A percentile compares a stretch with the other conserved stretches of the same genome.
These are phyloP conservation scores for Echites panduratus DNA, from an alignment of 257 asterid genomes.

Conservation along the genomic window DNA sequence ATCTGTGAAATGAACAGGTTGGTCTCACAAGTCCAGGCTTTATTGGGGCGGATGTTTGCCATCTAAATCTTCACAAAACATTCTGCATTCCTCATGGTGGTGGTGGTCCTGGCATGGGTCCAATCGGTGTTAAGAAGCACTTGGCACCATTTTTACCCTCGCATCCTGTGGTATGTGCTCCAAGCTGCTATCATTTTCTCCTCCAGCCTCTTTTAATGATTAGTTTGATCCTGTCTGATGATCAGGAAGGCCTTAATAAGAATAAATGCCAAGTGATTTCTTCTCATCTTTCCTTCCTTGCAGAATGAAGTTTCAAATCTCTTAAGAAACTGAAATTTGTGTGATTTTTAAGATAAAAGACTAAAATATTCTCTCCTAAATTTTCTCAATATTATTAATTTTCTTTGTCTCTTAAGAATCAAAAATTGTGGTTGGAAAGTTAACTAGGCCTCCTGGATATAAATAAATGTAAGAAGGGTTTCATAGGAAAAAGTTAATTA, in stretches of 20 bases:
- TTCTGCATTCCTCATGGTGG: conserved; percentile 99
- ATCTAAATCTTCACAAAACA: conserved; percentile 95
- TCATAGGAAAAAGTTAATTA: background rate
- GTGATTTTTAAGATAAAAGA: too few species aligned
- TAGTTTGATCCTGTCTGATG: background rate
- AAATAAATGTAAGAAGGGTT: too few species aligned
- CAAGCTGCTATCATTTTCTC: background rate
- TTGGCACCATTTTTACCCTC: conserved; percentile 91
- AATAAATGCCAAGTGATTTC: background rate
- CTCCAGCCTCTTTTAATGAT: too few species aligned
- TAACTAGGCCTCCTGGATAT: too few species aligned
- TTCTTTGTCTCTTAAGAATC: too few species aligned
- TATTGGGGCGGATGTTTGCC: conserved; percentile 98
- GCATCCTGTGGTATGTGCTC: conserved; percentile 86
- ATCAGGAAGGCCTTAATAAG: background rate
- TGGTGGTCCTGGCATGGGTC: conserved; percentile 99
- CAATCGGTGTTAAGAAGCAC: conserved; percentile 94
- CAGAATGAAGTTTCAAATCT: too few species aligned
- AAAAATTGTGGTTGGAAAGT: too few species aligned
- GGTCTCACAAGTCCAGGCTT: conserved; percentile 96
- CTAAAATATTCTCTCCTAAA: too few species aligned
- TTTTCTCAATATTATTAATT: too few species aligned
- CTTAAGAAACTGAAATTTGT: too few species aligned
- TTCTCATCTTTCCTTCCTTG: background rate
- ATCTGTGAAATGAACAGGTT: conserved; percentile 40